phyloP scores from a whole-genome alignment of 768 basidiomycete genomes.

The Kondoa malvinella region DNA sequence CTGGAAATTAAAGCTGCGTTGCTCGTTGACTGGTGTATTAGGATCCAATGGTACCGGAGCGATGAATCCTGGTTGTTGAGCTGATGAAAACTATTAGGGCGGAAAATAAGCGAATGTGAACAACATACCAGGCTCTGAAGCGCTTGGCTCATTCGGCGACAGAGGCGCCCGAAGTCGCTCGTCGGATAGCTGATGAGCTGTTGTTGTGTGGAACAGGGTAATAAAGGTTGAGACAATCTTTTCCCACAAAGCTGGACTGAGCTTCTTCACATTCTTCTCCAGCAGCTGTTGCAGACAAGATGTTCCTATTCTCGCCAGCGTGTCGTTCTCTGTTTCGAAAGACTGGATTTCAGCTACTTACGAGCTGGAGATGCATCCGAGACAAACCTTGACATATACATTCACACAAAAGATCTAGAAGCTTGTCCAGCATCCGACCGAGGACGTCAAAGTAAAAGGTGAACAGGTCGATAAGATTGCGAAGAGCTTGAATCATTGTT shows the following conservation, averaged over 20 bases:
- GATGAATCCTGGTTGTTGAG: slow-evolving; percentile 31
- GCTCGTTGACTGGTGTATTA: slow-evolving; percentile 39
- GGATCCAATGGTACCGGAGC: slow-evolving; percentile 58
- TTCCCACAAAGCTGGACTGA: slow-evolving; percentile 74
- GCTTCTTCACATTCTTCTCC: slow-evolving; percentile 76
- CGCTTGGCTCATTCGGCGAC: slow-evolving; percentile 46
- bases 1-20: slow-evolving; percentile 8
- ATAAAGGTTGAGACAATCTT: slow-evolving; percentile 80
- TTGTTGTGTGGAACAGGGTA: slow-evolving; percentile 90
- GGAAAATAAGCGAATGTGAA: not conserved
- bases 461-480: slow-evolving; percentile 86
- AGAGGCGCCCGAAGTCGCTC: slow-evolving; percentile 53
- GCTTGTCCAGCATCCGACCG: slow-evolving; percentile 64
- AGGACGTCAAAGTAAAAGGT: slow-evolving; percentile 85
- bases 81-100: slow-evolving; percentile 10
- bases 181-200: slow-evolving; percentile 91
- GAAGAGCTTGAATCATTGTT: slow-evolving; percentile 93
- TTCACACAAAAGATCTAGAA: slow-evolving; percentile 77
- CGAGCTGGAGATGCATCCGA: no score
- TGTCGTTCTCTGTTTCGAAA: slow-evolving; percentile 70
- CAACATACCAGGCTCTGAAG: not conserved
- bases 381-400: slow-evolving; percentile 95
- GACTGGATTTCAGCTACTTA: not conserved
- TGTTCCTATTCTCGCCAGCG: slow-evolving; percentile 88
- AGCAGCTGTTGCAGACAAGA: slow-evolving; percentile 91